Evolutionary conservation across 2,329 filamentous ascomycete genomes (phyloP), one percentile per base, ranked within the genome.

Genomic region (Cladosporium sp.): DNA sequence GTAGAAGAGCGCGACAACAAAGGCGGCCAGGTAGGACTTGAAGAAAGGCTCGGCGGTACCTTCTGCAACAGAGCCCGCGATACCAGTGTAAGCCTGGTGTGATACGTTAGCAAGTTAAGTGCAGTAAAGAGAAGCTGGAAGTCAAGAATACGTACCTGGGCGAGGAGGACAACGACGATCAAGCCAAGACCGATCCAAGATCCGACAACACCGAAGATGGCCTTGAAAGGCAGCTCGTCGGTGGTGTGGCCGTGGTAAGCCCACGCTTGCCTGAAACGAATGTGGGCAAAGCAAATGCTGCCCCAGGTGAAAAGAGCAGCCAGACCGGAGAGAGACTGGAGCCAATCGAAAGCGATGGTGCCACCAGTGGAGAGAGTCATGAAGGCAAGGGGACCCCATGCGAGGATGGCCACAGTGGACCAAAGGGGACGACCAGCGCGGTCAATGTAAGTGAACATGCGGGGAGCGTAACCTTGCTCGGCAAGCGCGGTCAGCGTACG

Each of bases 401-500:
- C 61, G 15, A 55, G 48, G 15, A 57, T 50, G 25, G 59, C 38
- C 6, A 76, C 52, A 58, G 94, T 89, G 3, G 40, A 27, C 57
- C 73, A 75, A 94, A 74, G 1, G 89, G 90, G 70, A 94, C 90
- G 57, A 94, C 83, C 67, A 93, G 95, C 43, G 80, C 80, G 75
- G 62, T 84, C 80, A 54, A 84, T 76, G 59, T 82, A 80, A 27
- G 74, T 70, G 29, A 83, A 69, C 56, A 78, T 69, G 52, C 65
- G 70, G 20, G 79, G 80, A 0, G 75, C 79, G 56, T 73, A 70
- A 25, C 67, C 60, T 66, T 92, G 88, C 22, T 55, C 89, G 38
- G 90, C 89, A 1, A 95, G 79, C 4, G 90, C 89, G 19, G 88
- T 88, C 7, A 96, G 80, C 2, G 90, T 95, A 59, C 91, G 84